phyloP scores from a whole-genome alignment of 345 rosid genomes.

The Luvunga scandens region DNA sequence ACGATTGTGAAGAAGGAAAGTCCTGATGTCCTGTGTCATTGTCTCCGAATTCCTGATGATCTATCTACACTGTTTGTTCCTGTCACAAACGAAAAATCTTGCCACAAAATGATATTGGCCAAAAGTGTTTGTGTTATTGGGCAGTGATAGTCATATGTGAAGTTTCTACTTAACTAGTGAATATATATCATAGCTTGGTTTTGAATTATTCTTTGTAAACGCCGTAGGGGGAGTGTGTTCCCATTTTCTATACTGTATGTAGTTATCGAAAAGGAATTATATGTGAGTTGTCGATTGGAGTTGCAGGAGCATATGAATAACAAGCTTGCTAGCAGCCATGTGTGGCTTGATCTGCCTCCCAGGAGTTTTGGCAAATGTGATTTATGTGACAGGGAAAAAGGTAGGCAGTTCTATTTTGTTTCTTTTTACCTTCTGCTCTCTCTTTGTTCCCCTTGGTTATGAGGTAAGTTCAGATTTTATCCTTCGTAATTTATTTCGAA shows the following conservation, averaged over 20 bases:
- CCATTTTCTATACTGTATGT: not conserved
- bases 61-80: too few species aligned
- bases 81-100: too few species aligned
- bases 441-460: not conserved
- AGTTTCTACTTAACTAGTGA: not conserved
- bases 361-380: conserved; percentile 71
- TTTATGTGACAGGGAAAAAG: conserved; percentile 79
- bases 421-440: not conserved
- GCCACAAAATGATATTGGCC: too few species aligned
- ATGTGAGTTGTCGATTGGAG: conserved; percentile 1
- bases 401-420: conserved; percentile 30
- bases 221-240: not conserved
- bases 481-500: not conserved
- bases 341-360: conserved; percentile 68
- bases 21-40: not conserved
- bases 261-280: not conserved
- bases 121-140: not conserved
- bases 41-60: not conserved
- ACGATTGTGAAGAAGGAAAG: not conserved
- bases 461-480: not conserved
- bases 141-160: not conserved
- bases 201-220: not conserved
- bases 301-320: conserved; percentile 82
- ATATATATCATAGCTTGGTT: not conserved
- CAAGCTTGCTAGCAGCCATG: conserved; percentile 82